phyloP scores from a whole-genome alignment of 2,329 filamentous ascomycete species.

The Phaeosphaeriaceae sp. region DNA sequence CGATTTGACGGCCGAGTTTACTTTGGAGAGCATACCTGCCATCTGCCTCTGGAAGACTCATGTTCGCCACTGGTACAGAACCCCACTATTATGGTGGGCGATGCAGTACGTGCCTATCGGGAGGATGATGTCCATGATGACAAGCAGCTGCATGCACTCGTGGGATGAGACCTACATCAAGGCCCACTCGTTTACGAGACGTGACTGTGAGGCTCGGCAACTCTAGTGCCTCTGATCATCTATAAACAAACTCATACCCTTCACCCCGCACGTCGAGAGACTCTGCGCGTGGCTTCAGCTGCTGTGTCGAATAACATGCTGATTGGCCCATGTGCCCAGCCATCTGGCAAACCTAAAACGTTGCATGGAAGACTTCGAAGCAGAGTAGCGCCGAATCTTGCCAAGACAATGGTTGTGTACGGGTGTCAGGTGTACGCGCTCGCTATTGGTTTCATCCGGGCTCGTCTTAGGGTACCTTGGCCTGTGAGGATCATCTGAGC shows the following conservation, averaged over 20 bases:
- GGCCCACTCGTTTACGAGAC: slow-evolving; percentile 6
- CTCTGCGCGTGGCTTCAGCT: slow-evolving; percentile 41
- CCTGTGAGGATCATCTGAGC: slow-evolving; percentile 40
- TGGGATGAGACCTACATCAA: slow-evolving; percentile 27
- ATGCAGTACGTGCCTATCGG: slow-evolving; percentile 39
- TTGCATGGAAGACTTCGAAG: slow-evolving; percentile 23
- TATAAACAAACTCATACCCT: slow-evolving; percentile 16
- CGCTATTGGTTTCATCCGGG: slow-evolving; percentile 40
- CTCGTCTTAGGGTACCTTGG: slow-evolving; percentile 19
- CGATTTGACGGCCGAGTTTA: slow-evolving; percentile 83
- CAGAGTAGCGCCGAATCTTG: slow-evolving; percentile 32
- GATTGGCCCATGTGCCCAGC: slow-evolving; percentile 33
- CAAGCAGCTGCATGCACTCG: slow-evolving; percentile 30
- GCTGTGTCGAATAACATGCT: slow-evolving; percentile 17
- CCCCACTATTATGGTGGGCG: slow-evolving; percentile 50
- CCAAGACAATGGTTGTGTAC: slow-evolving; percentile 28
- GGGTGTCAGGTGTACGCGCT: slow-evolving; percentile 41
- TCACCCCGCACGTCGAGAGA: slow-evolving; percentile 22
- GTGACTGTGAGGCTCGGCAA: slow-evolving; percentile 17
- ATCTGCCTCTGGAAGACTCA: slow-evolving; percentile 41
- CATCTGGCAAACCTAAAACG: slow-evolving; percentile 28
- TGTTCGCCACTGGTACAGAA: slow-evolving; percentile 37
- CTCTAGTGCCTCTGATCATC: slow-evolving; percentile 19
- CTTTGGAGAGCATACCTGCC: slow-evolving; percentile 80
- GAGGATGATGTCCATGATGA: slow-evolving; percentile 39